Evolutionary conservation across 371 early-diverging fungal genomes (phyloP), one percentile per base, ranked within the genome.

Genomic region (Mucor lusitanicus): DNA sequence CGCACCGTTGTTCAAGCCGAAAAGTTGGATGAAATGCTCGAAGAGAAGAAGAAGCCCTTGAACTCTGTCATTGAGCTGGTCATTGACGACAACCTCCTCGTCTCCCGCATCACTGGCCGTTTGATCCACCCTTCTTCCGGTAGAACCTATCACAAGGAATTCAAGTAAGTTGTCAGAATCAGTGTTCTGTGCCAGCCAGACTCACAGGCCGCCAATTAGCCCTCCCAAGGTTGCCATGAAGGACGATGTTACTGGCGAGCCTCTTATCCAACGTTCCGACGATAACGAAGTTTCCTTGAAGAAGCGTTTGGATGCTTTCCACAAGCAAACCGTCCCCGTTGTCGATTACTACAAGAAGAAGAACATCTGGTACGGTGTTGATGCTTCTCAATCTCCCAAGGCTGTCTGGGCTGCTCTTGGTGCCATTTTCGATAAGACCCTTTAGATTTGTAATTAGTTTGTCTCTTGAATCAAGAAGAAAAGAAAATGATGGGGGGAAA

Each of bases 1-100:
- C 93, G 99, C 74, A 99, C 98, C 46, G 94, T 98, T 64, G 91
- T 89, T 53, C 99, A 99, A 86, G 99, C 99, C 27, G 93, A 98
- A 80, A 98, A 96, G 89, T 87, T 99, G 72, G 98, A 99, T 81
- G 87, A 90, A 60, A 98, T 98, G 97, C 88, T 98, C 64, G 91
- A 90, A 37, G 64, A 80, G 64, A 86, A 88, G 70, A 88, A 92
- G 64, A 88, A 95, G 82, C 89, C 88, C 65, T 82, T 98, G 73
- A 94, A 96, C 82, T 89, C 92, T 60, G 98, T 94, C 50, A 87
- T 99, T 66, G 98, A 99, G 81, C 86, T 99, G 44, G 83, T 88
- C 56, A 97, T 99, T 73, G 97, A 97, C 68, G 99, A 99, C 75
- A 82, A 87, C 61, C 84, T 99, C 50, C 86, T 99, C 61, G 97